Conservation (phyloP, 495 filamentous ascomycete genomes). For the Penicillium egyptiacum region DNA sequence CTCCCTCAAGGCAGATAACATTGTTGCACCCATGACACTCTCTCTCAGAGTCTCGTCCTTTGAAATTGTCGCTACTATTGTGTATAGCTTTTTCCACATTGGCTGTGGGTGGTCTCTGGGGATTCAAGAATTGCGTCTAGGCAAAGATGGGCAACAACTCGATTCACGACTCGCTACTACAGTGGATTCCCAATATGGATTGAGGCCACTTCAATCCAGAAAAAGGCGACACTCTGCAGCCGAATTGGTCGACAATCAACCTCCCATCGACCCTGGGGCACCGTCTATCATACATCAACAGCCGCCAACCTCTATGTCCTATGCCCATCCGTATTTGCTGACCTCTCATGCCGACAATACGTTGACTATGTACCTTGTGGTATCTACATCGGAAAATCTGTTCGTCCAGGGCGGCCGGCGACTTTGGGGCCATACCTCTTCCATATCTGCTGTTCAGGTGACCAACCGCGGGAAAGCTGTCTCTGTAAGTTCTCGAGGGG, state of each 20-base stretch:
- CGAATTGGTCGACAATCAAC: neutral
- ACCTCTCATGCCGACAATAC: constrained; percentile 91
- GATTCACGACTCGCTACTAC: constrained; percentile 56
- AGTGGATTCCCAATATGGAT: constrained; percentile 43
- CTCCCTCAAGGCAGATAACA: constrained; percentile 79
- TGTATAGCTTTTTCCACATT: constrained; percentile 64
- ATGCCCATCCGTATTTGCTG: constrained; percentile 89
- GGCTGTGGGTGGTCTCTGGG: constrained; percentile 80
- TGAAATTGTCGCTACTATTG: constrained; percentile 74
- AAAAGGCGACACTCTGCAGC: constrained; percentile 26
- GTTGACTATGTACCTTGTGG: constrained; percentile 80
- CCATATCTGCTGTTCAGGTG: constrained; percentile 82
- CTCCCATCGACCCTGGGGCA: neutral
- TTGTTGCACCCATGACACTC: constrained; percentile 74
- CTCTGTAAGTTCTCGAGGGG: constrained; percentile 75
- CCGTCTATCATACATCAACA: constrained; percentile 43
- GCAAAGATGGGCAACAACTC: constrained; percentile 50
- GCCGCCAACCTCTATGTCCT: constrained; percentile 72
- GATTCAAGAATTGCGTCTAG: constrained; percentile 80
- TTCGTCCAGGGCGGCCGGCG: constrained; percentile 72
- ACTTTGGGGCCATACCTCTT: constrained; percentile 93
- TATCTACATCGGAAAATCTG: constrained; percentile 64
- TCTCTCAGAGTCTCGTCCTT: constrained; percentile 64
- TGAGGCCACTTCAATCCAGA: constrained; percentile 40
- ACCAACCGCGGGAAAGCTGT: constrained; percentile 87